Evolutionary conservation across 176 grass and related monocot genomes (phyloP).

Genomic region (Olyra latifolia): DNA sequence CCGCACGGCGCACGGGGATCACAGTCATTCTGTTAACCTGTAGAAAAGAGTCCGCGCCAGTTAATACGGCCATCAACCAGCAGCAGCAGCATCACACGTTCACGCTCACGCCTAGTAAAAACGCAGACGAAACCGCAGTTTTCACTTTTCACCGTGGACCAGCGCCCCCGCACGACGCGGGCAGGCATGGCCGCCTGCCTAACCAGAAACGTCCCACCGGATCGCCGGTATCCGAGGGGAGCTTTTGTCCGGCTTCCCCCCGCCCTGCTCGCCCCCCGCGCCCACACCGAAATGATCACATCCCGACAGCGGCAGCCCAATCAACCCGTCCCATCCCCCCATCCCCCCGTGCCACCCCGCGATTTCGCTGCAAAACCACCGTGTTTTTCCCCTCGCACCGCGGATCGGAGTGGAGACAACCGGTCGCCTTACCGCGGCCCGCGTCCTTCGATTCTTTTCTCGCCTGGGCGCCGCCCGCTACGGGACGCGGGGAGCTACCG

Average conservation of each 20-base stretch:
- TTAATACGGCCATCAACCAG: no score
- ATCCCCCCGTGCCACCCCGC: background rate
- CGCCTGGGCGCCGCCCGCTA: conserved; percentile 39
- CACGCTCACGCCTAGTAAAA: no score
- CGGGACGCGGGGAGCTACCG: conserved; percentile 26
- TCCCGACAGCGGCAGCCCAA: background rate
- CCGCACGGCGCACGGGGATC: no score
- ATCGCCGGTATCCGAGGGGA: conserved; percentile 37
- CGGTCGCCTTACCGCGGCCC: conserved; percentile 39
- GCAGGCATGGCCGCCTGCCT: background rate
- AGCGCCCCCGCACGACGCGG: no score
- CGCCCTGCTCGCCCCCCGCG: conserved; percentile 15
- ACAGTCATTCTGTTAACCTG: no score
- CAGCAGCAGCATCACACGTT: no score
- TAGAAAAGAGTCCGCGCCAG: no score
- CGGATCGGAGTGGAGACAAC: conserved; percentile 29
- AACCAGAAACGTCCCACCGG: conserved; percentile 30
- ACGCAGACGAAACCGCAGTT: no score
- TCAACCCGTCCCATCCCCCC: conserved; percentile 2
- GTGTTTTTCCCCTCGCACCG: background rate
- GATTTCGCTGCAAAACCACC: background rate
- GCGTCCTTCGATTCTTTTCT: conserved; percentile 51
- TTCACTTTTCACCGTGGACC: no score
- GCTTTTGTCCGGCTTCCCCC: conserved; percentile 24
- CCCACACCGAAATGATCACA: conserved; percentile 7